Percentiles rank a stretch among this genome's conserved stretches.
Evolutionary conservation across 2,329 filamentous ascomycete species (phyloP).

Genomic region (Phaeosphaeria sp.): DNA sequence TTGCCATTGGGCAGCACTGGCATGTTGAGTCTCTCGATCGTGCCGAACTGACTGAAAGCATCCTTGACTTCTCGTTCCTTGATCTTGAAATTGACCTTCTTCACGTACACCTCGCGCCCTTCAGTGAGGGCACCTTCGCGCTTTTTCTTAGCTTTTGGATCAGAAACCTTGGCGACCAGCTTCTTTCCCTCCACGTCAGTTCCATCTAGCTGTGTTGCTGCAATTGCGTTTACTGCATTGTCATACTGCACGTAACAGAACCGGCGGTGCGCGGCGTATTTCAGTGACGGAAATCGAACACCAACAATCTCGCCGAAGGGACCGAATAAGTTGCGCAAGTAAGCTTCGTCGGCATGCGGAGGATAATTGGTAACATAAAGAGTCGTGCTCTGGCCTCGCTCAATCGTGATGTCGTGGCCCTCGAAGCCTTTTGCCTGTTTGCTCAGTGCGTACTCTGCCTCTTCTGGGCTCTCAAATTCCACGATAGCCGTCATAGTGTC

Average conservation of each 20-base stretch:
- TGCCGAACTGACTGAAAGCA: slow-evolving; percentile 77
- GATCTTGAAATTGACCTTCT: slow-evolving; percentile 82
- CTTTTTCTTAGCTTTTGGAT: slow-evolving; percentile 78
- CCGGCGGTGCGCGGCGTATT: slow-evolving; percentile 83
- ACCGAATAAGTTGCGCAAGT: slow-evolving; percentile 69
- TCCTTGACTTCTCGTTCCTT: slow-evolving; percentile 74
- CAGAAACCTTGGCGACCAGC: slow-evolving; percentile 81
- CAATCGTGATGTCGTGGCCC: slow-evolving; percentile 74
- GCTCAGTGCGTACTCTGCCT: slow-evolving; percentile 80
- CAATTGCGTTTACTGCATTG: slow-evolving; percentile 50
- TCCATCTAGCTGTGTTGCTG: slow-evolving; percentile 75
- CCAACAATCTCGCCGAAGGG: slow-evolving; percentile 81
- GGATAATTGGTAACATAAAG: slow-evolving; percentile 93
- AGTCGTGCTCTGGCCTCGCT: slow-evolving; percentile 77
- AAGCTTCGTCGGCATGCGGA: slow-evolving; percentile 73
- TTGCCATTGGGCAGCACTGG: slow-evolving; percentile 69
- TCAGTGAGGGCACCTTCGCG: slow-evolving; percentile 84
- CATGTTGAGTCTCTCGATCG: slow-evolving; percentile 74
- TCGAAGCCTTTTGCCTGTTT: slow-evolving; percentile 82
- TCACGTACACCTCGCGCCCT: slow-evolving; percentile 83
- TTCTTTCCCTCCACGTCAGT: slow-evolving; percentile 70
- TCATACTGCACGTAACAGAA: slow-evolving; percentile 97
- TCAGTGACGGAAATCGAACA: slow-evolving; percentile 88
- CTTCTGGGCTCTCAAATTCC: slow-evolving; percentile 82
- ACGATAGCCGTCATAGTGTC: slow-evolving; percentile 74